A percentile compares a stretch with the other conserved stretches of the same genome.
Conservation (phyloP, 805 yeast species). For the Clavispora santaluciae region DNA sequence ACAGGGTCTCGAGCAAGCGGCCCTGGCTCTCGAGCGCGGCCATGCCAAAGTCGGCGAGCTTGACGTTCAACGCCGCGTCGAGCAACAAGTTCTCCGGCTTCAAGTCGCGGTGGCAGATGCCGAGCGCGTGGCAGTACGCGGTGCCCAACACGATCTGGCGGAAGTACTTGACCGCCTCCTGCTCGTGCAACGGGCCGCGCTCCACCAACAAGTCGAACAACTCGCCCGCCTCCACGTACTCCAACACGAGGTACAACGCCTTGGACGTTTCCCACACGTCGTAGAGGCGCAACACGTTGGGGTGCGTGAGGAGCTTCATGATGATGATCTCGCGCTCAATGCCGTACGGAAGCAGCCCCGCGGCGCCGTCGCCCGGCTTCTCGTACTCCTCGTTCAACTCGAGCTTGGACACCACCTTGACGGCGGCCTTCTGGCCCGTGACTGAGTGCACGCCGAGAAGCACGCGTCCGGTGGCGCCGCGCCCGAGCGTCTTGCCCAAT, state of each 20-base stretch:
- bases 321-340: conserved; percentile 96
- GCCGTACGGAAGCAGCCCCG: conserved; percentile 75
- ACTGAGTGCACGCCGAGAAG: conserved; percentile 63
- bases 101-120: conserved; percentile 76
- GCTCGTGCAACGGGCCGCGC: conserved; percentile 65
- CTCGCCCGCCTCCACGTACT: conserved; percentile 88
- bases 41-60: conserved; percentile 87
- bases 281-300: conserved; percentile 86
- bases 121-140: conserved; percentile 74
- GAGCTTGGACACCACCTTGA: conserved; percentile 73
- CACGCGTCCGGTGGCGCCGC: conserved; percentile 82
- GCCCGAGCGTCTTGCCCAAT: conserved; percentile 71
- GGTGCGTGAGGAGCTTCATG: conserved; percentile 92
- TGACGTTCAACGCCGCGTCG: conserved; percentile 62
- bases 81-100: conserved; percentile 75
- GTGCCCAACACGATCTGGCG: conserved; percentile 76
- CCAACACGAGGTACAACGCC: conserved; percentile 74
- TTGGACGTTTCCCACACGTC: conserved; percentile 98
- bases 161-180: conserved; percentile 72
- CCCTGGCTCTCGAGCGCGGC: conserved; percentile 77
- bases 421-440: conserved; percentile 77
- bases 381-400: conserved; percentile 38
- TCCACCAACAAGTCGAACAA: conserved; percentile 69
- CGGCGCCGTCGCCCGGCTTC: conserved; percentile 16
- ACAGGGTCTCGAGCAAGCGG: conserved; percentile 68